These are phyloP conservation scores for Physcomitrium patens DNA, from an alignment of 225 moss, liverwort and hornwort species.

Conservation along the genomic window DNA sequence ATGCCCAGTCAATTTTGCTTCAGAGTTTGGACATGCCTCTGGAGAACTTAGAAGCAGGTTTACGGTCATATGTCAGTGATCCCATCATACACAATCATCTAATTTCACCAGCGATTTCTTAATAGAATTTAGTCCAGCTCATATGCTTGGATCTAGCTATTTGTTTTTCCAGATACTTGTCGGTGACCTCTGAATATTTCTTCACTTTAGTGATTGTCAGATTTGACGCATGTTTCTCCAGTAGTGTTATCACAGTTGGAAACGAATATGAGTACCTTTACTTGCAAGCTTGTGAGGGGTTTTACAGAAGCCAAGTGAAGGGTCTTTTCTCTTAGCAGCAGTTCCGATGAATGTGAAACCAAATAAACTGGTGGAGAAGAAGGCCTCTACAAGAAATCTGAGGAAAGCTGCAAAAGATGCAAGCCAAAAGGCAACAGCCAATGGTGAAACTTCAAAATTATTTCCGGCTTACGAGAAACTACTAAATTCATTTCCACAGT, in stretches of 20 bases:
- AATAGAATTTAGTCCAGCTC: too few species aligned
- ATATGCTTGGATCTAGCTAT: too few species aligned
- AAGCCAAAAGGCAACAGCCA: slow-evolving; percentile 48
- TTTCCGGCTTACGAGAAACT: too few species aligned
- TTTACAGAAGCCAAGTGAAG: slow-evolving; percentile 65
- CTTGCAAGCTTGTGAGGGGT: slow-evolving; percentile 10
- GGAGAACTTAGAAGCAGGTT: slow-evolving; percentile 64
- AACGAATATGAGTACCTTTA: not conserved
- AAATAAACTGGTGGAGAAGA: slow-evolving; percentile 64
- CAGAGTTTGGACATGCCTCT: slow-evolving; percentile 59
- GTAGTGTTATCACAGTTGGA: not conserved
- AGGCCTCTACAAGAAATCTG: slow-evolving; percentile 51
- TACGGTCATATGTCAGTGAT: slow-evolving; percentile 62
- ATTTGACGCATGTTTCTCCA: too few species aligned
- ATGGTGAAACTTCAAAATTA: slow-evolving; percentile 53
- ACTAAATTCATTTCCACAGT: too few species aligned
- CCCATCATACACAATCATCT: not conserved
- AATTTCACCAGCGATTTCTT: too few species aligned
- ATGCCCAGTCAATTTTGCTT: slow-evolving; percentile 49
- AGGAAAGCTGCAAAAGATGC: slow-evolving; percentile 60
- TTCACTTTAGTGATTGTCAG: too few species aligned
- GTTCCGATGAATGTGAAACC: slow-evolving; percentile 61
- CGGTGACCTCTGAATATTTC: too few species aligned
- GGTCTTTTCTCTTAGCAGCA: slow-evolving; percentile 73
- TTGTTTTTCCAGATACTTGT: too few species aligned